Evolutionary conservation across 805 yeast species (phyloP).

Genomic region (Candida fluviatilis): DNA sequence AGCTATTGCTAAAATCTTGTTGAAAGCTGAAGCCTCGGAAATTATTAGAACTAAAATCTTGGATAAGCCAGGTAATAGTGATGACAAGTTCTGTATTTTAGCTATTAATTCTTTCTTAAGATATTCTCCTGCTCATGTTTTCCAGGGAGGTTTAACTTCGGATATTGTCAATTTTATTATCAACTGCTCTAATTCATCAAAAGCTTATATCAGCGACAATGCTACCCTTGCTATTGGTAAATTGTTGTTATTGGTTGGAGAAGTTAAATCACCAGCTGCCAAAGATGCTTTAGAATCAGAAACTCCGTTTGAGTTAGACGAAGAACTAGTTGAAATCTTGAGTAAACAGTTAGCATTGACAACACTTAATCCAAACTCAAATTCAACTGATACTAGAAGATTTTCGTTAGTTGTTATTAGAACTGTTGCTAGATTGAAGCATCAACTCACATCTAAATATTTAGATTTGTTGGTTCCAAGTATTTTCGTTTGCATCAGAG

Average conservation of each 20-base stretch:
- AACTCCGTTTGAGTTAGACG: constrained; percentile 35
- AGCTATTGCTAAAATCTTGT: constrained; percentile 64
- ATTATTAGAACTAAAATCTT: constrained; percentile 60
- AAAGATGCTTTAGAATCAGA: constrained; percentile 8
- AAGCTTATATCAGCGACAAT: constrained; percentile 63
- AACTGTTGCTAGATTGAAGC: constrained; percentile 65
- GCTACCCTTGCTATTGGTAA: constrained; percentile 82
- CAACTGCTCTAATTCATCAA: constrained; percentile 37
- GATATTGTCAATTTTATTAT: constrained; percentile 49
- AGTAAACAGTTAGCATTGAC: constrained; percentile 48
- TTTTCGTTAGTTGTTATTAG: constrained; percentile 70
- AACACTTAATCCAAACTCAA: constrained; percentile 51
- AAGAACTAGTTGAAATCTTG: constrained; percentile 38
- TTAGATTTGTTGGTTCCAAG: constrained; percentile 61
- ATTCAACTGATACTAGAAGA: constrained; percentile 74
- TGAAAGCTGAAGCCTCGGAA: constrained; percentile 56
- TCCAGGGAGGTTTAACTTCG: constrained; percentile 45
- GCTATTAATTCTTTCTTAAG: constrained; percentile 76
- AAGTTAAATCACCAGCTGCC: constrained; percentile 22
- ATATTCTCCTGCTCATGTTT: constrained; percentile 66
- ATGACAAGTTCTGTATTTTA: constrained; percentile 59
- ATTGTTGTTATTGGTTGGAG: constrained; percentile 51
- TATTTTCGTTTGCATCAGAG: constrained; percentile 80
- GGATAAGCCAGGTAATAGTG: constrained; percentile 36
- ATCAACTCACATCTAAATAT: constrained; percentile 46